A percentile compares a stretch with the other conserved stretches of the same genome.
Conservation (phyloP, 2,329 filamentous ascomycete species). For the Ilyonectria mors-panacis region DNA sequence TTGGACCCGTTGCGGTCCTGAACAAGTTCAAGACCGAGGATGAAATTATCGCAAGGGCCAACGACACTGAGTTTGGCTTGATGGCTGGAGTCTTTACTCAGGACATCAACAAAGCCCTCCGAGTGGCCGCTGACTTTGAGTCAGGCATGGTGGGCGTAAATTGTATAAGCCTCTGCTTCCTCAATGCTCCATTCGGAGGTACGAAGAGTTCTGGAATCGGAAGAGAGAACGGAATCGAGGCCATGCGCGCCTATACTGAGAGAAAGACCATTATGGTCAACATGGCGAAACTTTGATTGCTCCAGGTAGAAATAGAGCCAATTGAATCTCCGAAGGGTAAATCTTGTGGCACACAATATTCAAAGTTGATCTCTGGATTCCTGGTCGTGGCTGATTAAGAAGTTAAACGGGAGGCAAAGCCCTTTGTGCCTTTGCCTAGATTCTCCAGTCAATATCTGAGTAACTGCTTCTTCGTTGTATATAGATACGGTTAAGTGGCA, state of each 20-base stretch:
- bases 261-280: slow-evolving; percentile 67
- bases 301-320: not conserved
- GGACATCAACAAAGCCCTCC: slow-evolving; percentile 74
- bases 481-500: too few relatives aligned
- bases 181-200: slow-evolving; percentile 64
- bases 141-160: slow-evolving; percentile 82
- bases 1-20: slow-evolving; percentile 70
- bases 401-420: too few relatives aligned
- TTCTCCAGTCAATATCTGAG: too few relatives aligned
- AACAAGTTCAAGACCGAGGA: slow-evolving; percentile 70
- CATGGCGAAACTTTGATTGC: slow-evolving; percentile 38
- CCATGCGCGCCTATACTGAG: slow-evolving; percentile 63
- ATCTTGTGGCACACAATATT: too few relatives aligned
- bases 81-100: slow-evolving; percentile 70
- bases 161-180: slow-evolving; percentile 55
- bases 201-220: slow-evolving; percentile 65
- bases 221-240: slow-evolving; percentile 64
- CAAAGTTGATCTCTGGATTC: too few relatives aligned
- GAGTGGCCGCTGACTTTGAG: slow-evolving; percentile 69
- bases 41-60: slow-evolving; percentile 68
- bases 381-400: too few relatives aligned
- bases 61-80: slow-evolving; percentile 64
- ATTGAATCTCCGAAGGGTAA: too few relatives aligned
- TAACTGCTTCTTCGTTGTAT: too few relatives aligned
- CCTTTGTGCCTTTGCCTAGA: too few relatives aligned